Percentiles rank a stretch among this genome's conserved stretches.
These are phyloP conservation scores for Pilasporangium apinafurcum DNA, from an alignment of 352 stramenopile species.

Conservation along the genomic window DNA sequence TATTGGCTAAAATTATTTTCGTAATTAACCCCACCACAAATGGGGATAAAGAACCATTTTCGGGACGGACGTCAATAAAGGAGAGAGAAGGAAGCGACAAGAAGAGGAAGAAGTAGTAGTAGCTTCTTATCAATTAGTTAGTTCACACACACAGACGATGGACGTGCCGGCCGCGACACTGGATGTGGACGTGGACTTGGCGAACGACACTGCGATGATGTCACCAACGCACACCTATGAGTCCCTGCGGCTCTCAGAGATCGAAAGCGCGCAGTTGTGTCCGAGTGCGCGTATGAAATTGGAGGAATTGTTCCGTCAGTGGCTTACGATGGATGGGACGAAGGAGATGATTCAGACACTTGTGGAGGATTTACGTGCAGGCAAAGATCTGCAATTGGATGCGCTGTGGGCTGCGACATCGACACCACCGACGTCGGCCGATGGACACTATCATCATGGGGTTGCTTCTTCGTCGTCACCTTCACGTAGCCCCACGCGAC, in stretches of 20 bases:
- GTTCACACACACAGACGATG: slow-evolving; percentile 1
- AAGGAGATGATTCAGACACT: slow-evolving; percentile 83
- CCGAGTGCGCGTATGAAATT: slow-evolving; percentile 81
- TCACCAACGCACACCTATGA: slow-evolving; percentile 46
- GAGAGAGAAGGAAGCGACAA: too few relatives aligned
- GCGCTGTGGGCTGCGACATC: slow-evolving; percentile 18
- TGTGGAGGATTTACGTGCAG: slow-evolving; percentile 69
- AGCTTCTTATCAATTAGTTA: too few relatives aligned
- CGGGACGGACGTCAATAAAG: too few relatives aligned
- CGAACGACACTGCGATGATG: slow-evolving; percentile 58
- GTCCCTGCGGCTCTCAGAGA: slow-evolving; percentile 69
- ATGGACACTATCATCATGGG: neutral
- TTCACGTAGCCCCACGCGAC: slow-evolving; percentile 70
- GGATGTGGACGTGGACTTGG: too few relatives aligned
- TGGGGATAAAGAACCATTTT: too few relatives aligned
- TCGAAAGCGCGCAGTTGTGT: slow-evolving; percentile 74
- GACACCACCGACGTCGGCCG: neutral
- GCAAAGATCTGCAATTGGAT: slow-evolving; percentile 56
- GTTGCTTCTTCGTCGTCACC: slow-evolving; percentile 16
- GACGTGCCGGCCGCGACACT: neutral
- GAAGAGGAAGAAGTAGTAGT: too few relatives aligned
- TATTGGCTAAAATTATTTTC: too few relatives aligned
- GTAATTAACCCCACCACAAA: too few relatives aligned
- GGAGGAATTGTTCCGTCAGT: slow-evolving; percentile 84
- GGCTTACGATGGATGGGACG: slow-evolving; percentile 81